Conservation (phyloP, 1,139 yeast genomes). For the Barnettozyma hawaiiensis region DNA sequence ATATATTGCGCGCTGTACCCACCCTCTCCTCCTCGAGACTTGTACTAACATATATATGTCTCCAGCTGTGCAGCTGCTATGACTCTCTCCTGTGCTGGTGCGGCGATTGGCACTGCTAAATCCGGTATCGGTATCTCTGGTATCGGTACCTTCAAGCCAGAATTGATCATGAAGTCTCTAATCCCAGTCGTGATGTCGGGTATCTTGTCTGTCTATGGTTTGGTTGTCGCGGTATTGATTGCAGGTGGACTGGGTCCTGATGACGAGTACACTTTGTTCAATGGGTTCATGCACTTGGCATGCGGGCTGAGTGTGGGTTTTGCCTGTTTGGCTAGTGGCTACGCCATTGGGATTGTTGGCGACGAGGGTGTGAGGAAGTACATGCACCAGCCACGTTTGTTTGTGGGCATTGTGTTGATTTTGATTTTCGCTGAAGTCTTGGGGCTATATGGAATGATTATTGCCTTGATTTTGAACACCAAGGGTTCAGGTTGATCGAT, state of each 20-base stretch:
- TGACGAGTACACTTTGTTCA: conserved; percentile 75
- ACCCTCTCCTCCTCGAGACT: too few species aligned
- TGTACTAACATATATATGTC: background rate
- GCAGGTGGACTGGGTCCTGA: conserved; percentile 86
- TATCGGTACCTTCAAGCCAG: conserved; percentile 82
- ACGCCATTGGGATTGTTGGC: conserved; percentile 98
- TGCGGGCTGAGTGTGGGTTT: conserved; percentile 95
- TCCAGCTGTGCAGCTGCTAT: conserved; percentile 78
- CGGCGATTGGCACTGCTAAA: conserved; percentile 97
- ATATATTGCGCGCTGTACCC: too few species aligned
- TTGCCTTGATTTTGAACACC: conserved; percentile 85
- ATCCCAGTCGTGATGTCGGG: conserved; percentile 99
- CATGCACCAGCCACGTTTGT: conserved; percentile 94
- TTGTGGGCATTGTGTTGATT: conserved; percentile 88
- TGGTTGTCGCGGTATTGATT: conserved; percentile 91
- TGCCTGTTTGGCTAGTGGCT: conserved; percentile 95
- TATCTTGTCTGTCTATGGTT: conserved; percentile 92
- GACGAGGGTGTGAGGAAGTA: conserved; percentile 97
- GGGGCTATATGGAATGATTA: conserved; percentile 93
- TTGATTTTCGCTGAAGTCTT: conserved; percentile 97
- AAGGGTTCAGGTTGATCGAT: conserved; percentile 57
- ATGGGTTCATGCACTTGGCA: conserved; percentile 95
- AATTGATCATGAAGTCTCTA: conserved; percentile 72
- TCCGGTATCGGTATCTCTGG: conserved; percentile 96
- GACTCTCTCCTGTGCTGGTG: conserved; percentile 88